Evolutionary conservation across 441 rosid genomes (phyloP).

Genomic region (Erysimum pusillum): DNA sequence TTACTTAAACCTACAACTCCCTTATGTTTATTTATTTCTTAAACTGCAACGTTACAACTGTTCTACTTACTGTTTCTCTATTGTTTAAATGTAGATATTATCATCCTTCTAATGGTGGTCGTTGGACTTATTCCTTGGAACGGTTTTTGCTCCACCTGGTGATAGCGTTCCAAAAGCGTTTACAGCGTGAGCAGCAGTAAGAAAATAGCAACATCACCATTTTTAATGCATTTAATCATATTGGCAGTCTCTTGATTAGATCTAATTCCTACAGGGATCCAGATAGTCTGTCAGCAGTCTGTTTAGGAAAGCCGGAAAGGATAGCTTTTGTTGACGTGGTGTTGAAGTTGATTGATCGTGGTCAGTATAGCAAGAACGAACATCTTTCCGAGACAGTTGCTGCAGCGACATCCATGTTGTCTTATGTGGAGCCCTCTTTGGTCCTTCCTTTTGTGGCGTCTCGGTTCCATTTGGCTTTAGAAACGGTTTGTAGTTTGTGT

Average conservation of each 20-base stretch:
- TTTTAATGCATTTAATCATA: conserved; percentile 37
- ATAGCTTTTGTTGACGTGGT: conserved; percentile 74
- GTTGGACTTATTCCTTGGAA: conserved; percentile 99
- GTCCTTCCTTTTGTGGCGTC: conserved; percentile 97
- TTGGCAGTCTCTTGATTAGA: conserved; percentile 47
- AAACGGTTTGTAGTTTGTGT: conserved; percentile 85
- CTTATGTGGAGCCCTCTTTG: conserved; percentile 94
- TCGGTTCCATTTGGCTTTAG: conserved; percentile 96
- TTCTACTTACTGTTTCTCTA: conserved; percentile 43
- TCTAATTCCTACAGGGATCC: conserved; percentile 61
- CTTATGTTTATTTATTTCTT: conserved; percentile 42
- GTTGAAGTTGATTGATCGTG: conserved; percentile 93
- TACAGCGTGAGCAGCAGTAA: conserved; percentile 93
- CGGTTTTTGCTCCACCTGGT: conserved; percentile 85
- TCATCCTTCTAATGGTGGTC: conserved; percentile 99
- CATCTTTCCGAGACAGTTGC: conserved; percentile 99
- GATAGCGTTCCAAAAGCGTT: conserved; percentile 89
- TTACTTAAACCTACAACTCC: conserved; percentile 48
- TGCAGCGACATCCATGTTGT: conserved; percentile 91
- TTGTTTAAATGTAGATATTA: conserved; percentile 71
- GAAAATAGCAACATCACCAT: conserved; percentile 47
- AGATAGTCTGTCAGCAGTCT: conserved; percentile 53
- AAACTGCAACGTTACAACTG: conserved; percentile 27
- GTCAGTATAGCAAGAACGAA: conserved; percentile 99
- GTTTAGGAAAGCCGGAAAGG: conserved; percentile 83